Evolutionary conservation across 768 basidiomycete species (phyloP), one percentile per base, ranked within the genome.

Genomic region (Epithele typhae): DNA sequence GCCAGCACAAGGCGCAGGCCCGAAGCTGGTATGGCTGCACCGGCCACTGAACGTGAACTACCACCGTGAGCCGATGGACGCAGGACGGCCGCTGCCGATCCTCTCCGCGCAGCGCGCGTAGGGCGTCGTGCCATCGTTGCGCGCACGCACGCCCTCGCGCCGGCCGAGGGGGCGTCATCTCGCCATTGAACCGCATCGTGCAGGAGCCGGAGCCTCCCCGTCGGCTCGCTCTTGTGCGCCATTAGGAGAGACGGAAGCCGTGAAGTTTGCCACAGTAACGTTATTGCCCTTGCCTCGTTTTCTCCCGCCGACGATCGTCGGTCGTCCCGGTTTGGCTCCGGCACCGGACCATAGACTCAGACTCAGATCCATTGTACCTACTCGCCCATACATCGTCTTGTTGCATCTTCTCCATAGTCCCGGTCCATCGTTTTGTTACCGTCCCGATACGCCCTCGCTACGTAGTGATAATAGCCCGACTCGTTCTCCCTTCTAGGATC

Each of bases 1-100:
- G n/a, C n/a, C n/a, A n/a, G n/a, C n/a, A n/a, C n/a, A n/a, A n/a
- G n/a, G n/a, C n/a, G n/a, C n/a, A n/a, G n/a, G n/a, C n/a, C 49
- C 52, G 35, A 51, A 51, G 37, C 52, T 53, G 3, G 55, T 57
- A n/a, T 57, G 55, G 55, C 46, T 57, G 8, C 55, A 57, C 39
- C 52, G 55, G 14, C 52, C 52, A 30, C 30, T 53, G 27, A 52
- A 56, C 34, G 21, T 53, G 27, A 53, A 56, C 34, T 46, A 46
- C 45, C 25, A 47, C 30, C 51, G 43, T 18, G 51, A 46, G 19
- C 27, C 42, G 17, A 4, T 34, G 24, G 43, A 27, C 5, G 10
- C 37, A 14, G 42, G 14, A 3, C 41, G 51, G 32, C 23, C 42
- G 8, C 38, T 44, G 5, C 41, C 51, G 3, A n/a, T 43, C 18